Base-by-base conservation (phyloP, 2,329 filamentous ascomycete genomes). In the Lachnellula subtilissima region DNA sequence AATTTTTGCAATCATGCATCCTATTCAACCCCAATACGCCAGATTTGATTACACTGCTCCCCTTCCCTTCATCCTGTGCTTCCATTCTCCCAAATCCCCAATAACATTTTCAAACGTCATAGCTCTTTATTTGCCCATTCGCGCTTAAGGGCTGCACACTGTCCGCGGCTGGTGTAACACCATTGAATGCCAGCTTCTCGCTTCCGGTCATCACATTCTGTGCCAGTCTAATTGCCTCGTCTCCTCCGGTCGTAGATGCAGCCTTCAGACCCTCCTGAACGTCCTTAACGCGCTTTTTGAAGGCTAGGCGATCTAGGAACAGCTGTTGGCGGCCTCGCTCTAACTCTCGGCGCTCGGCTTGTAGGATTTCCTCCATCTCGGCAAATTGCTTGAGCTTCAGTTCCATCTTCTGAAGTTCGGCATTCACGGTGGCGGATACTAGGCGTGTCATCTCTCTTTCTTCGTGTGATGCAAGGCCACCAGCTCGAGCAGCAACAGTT, bases 401-500 rank as follows among this genome's bases (percentile, higher is more conserved):
- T 74, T 97, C 91, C 60, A 97, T 85, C 75, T 99, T 99, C 70
- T 96, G 88, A 36, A 97, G 78, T n/a, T 90, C 93, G 12, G 96
- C 81, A 70, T 99, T 99, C 52, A 96, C 90, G 0, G 91, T 91
- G 5, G 91, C 88, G 2, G 91, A 93, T 9, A 99, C 90, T 48
- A 97, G 84, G 15, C 91, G 88, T 19, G 92, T 96, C 84, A 97
- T 94, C 73, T 97, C 91, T 56, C 95, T 89, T 73, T 99, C 94
- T 72, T 97, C 93, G 65, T 97, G 91, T 3, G 93, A 97, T 28
- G 93, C 92, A 36, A 99, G 84, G 3, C 88, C 94, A 7, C 89
- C 88, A 1, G 92, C 84, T 58, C 94, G 89, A 2, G 90, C 91
- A 12, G 92, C 92, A 60, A 93, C 88, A 8, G 92, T 83, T 17